A percentile compares a stretch with the other conserved stretches of the same genome.
Conservation (phyloP, 228 moss, liverwort and hornwort species). For the Sphagnum magellanicum region DNA sequence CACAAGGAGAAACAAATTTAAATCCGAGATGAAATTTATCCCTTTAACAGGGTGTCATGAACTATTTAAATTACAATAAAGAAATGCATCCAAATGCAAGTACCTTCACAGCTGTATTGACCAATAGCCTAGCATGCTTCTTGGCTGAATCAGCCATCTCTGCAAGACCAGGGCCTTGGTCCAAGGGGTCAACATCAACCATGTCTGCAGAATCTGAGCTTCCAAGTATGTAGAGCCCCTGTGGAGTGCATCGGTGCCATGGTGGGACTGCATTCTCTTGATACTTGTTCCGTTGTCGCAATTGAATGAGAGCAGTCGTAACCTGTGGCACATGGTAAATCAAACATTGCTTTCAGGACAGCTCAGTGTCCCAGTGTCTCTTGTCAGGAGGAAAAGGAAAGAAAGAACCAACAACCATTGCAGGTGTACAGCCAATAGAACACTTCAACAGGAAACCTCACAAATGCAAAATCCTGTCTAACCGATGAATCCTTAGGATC, state of each 20-base stretch:
- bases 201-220: conserved; percentile 47
- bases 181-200: conserved; percentile 42
- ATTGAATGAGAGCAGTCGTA: conserved; percentile 63
- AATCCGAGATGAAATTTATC: too few species aligned
- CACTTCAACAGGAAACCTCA: too few species aligned
- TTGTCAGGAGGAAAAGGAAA: too few species aligned
- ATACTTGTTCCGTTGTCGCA: conserved; percentile 72
- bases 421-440: too few species aligned
- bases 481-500: too few species aligned
- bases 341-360: conserved; percentile 25
- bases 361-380: conserved; percentile 14
- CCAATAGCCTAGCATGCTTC: conserved; percentile 75
- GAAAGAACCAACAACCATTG: too few species aligned
- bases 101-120: conserved; percentile 85
- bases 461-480: too few species aligned
- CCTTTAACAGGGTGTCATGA: too few species aligned
- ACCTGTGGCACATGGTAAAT: conserved; percentile 46
- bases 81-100: too few species aligned
- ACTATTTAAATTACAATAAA: too few species aligned
- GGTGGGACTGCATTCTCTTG: conserved; percentile 63
- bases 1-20: too few species aligned
- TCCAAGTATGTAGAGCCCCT: conserved; percentile 18
- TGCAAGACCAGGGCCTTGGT: conserved; percentile 40
- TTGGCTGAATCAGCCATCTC: conserved; percentile 67
- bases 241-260: conserved; percentile 60